phyloP scores from a whole-genome alignment of 1,284 basidiomycete genomes.

The Ganoderma lucidum region DNA sequence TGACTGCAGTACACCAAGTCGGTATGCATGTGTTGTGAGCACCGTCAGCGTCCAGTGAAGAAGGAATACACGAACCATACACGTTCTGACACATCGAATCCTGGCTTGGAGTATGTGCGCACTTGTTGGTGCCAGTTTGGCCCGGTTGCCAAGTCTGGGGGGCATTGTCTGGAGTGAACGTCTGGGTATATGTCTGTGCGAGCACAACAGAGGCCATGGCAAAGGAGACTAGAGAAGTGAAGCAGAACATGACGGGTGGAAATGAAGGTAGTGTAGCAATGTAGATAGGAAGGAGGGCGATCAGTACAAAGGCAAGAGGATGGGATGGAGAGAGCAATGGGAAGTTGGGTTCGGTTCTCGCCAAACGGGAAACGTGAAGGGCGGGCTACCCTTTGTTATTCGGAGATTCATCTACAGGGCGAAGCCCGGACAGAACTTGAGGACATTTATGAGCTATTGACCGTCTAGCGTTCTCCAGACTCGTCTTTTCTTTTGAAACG shows the following conservation, averaged over 20 bases:
- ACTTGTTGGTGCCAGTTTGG: slow-evolving; percentile 71
- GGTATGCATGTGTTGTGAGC: no score
- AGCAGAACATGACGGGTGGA: slow-evolving; percentile 26
- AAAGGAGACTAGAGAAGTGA: slow-evolving; percentile 25
- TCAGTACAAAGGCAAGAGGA: not conserved
- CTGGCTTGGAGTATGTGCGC: slow-evolving; percentile 63
- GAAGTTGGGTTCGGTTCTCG: not conserved
- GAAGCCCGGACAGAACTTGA: no score
- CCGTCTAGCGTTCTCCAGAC: not conserved
- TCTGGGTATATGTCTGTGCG: slow-evolving; percentile 46
- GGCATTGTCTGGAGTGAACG: slow-evolving; percentile 50
- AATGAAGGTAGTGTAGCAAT: not conserved
- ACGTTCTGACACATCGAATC: slow-evolving; percentile 71
- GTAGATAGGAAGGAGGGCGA: no score
- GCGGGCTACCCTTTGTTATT: not conserved
- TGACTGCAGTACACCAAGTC: slow-evolving; percentile 48
- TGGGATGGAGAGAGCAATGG: not conserved
- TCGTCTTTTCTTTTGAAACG: not conserved
- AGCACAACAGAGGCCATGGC: slow-evolving; percentile 32
- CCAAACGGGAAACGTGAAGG: not conserved
- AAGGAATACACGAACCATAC: slow-evolving; percentile 49
- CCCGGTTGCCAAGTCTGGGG: slow-evolving; percentile 62
- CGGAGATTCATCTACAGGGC: not conserved
- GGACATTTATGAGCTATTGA: not conserved
- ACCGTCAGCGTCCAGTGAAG: not conserved